phyloP scores from a whole-genome alignment of 768 basidiomycete species.

The Lactarius sanguifluus region DNA sequence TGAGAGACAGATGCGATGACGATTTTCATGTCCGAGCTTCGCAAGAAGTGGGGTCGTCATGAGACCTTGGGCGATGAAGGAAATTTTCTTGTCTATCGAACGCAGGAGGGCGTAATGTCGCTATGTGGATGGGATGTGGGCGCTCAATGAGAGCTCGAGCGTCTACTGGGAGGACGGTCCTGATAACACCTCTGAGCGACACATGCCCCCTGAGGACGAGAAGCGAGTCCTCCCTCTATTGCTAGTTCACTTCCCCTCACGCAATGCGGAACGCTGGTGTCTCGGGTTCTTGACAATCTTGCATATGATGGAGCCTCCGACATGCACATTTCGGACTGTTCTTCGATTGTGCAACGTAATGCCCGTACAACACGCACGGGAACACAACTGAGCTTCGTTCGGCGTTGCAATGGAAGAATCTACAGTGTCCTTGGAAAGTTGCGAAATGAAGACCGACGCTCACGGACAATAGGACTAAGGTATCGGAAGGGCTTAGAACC shows the following conservation, averaged over 20 bases:
- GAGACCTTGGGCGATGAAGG: not conserved
- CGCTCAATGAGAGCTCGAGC: not conserved
- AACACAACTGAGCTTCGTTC: not conserved
- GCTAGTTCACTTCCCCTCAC: not conserved
- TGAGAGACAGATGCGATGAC: not conserved
- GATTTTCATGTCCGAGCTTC: slow-evolving; percentile 6
- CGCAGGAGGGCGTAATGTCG: not conserved
- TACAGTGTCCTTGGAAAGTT: not conserved
- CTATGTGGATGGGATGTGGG: not conserved
- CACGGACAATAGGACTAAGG: not conserved
- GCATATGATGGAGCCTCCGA: not conserved
- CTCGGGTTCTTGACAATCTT: not conserved
- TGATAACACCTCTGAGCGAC: not conserved
- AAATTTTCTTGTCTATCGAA: not conserved
- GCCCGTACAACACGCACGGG: not conserved
- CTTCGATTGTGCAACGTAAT: not conserved
- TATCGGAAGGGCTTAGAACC: not conserved
- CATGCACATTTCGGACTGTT: not conserved
- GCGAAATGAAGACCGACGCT: slow-evolving; percentile 1
- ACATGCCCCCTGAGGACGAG: not conserved
- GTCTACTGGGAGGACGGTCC: not conserved
- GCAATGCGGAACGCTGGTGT: not conserved
- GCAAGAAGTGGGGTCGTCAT: not conserved
- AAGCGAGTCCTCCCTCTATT: not conserved
- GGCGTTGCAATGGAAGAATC: not conserved